phyloP scores from a whole-genome alignment of 306 rosid species.

The Sicyos edulis region DNA sequence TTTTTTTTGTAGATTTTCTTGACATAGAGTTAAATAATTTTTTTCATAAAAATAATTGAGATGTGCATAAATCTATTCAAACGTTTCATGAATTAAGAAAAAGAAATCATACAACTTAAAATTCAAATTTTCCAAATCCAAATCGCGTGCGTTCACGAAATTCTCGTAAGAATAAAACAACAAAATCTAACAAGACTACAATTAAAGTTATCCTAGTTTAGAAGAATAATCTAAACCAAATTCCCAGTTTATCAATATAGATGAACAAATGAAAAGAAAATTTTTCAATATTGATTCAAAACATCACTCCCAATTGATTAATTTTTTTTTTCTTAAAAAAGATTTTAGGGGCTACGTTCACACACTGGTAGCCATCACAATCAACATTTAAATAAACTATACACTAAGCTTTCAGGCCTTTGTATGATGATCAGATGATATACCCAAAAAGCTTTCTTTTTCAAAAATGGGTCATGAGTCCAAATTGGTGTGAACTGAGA shows the following conservation, averaged over 20 bases:
- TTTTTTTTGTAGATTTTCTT: too few relatives aligned
- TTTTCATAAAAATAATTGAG: too few relatives aligned
- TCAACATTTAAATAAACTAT: neutral
- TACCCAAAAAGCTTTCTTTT: neutral
- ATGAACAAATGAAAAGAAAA: neutral
- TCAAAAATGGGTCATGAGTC: neutral
- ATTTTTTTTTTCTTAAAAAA: too few relatives aligned
- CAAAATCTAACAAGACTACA: neutral
- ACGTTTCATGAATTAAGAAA: too few relatives aligned
- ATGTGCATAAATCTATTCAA: too few relatives aligned
- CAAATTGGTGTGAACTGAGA: constrained; percentile 5
- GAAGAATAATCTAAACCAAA: neutral
- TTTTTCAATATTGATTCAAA: too few relatives aligned
- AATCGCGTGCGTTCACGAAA: neutral
- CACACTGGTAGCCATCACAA: neutral
- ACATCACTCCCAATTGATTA: too few relatives aligned
- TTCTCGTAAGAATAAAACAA: neutral
- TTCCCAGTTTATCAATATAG: neutral
- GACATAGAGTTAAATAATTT: too few relatives aligned
- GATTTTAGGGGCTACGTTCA: neutral
- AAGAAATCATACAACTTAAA: too few relatives aligned
- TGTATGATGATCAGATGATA: neutral
- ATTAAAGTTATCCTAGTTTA: neutral
- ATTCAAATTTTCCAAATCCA: neutral
- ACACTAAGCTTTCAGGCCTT: neutral